Base-by-base conservation (phyloP, 208 protist genomes). In the Wallacemonas sp. region DNA sequence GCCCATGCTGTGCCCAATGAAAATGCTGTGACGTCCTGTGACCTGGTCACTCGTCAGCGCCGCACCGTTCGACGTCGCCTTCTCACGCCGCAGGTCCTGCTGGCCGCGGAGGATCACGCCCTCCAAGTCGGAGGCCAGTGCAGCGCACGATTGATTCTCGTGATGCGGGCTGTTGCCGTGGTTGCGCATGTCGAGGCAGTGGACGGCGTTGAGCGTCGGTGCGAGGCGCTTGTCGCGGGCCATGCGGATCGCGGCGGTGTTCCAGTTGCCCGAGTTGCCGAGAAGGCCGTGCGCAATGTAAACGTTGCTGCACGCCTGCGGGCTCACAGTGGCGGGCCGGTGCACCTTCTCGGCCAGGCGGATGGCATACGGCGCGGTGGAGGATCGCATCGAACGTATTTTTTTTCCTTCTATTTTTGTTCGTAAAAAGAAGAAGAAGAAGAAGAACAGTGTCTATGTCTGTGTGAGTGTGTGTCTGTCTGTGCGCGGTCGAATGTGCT, bases 1-100 rank as follows among this genome's bases (percentile, higher is more conserved):
- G n/a, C 90, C 87, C 90, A 96, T 96, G 62, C 90, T 96, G 77
- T 96, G 90, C 0, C 85, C 90, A 59, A 96, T 84, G 11, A 91
- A 39, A n/a, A 96, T 73, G 1, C 68, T 52, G 55, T 74, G 48
- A 14, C 65, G 69, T 14, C 67, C 70, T 12, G 36, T 66, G 55
- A 64, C 65, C 12, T 16, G 20, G n/a, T n/a, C n/a, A n/a, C n/a
- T n/a, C n/a, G n/a, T n/a, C n/a, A n/a, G n/a, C n/a, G n/a, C n/a
- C n/a, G n/a, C n/a, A n/a, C n/a, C n/a, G n/a, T n/a, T n/a, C n/a
- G n/a, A n/a, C n/a, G n/a, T n/a, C 20, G 36, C 18, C 42, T 18
- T 7, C 26, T 54, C 26, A n/a, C 39, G 41, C 10, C 39, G 54
- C 52, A 71, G 25, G n/a, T 54, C 31, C 25, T 74, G 44, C 52